Base-by-base conservation (phyloP, 768 basidiomycete species). In the Naematelia encephala region DNA sequence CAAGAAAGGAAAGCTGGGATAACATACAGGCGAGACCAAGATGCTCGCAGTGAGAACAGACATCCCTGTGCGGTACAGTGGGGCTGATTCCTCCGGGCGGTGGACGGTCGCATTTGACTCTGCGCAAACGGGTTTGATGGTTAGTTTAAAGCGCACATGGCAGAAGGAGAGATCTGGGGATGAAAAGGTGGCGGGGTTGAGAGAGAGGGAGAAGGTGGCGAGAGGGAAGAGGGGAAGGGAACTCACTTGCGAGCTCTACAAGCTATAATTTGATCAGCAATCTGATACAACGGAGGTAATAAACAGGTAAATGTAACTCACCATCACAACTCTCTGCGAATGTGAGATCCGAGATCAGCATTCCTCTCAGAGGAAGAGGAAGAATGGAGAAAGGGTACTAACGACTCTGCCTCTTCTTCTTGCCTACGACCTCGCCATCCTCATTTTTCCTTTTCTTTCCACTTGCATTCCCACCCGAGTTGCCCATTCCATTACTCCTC, bases 241-340 rank as follows among this genome's bases (percentile, higher is more conserved):
- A 61, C 72, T 60, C 58, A 74, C 72, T 74, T 74, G 54, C 72
- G 59, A 0, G 69, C 72, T 59, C 72, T 54, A 58, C 72, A 74
- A 5, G 69, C 72, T 71, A 29, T 5, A 21, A 16, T n/a, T n/a
- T 43, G 19, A 44, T 30, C 34, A 34, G 52, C 13, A 60, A 39
- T 39, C 34, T 39, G 34, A 39, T 8, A 39, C 16, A 8, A 8
- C 34, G 16, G 34, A 39, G 34, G 8, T 16, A 39, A 8, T 16
- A 8, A 39, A 16, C 34, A 39, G 8, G 34, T n/a, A n/a, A n/a
- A n/a, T n/a, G n/a, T n/a, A n/a, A 61, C 70, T 62, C 57, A 71
- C 70, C 64, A 63, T 71, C 70, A 28, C 70, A 71, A 16, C 64
- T 66, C 54, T 71, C 70, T 71, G 44, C 14, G 21, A 8, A 26